phyloP scores from a whole-genome alignment of 129 eudicot genomes.

The Artemisia argyi region DNA sequence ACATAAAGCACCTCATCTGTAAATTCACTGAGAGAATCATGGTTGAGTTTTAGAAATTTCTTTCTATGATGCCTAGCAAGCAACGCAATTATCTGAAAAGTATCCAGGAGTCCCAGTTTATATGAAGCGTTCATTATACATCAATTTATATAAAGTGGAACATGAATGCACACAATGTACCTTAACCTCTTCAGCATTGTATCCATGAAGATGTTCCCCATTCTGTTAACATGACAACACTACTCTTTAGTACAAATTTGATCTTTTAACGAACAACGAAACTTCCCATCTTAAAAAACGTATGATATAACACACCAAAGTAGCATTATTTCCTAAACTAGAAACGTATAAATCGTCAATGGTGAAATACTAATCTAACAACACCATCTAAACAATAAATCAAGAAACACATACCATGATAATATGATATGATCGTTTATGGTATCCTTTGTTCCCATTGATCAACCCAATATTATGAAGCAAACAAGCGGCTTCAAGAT shows the following conservation, averaged over 20 bases:
- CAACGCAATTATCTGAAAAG: conserved; percentile 65
- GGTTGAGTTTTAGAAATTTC: conserved; percentile 51
- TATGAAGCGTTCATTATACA: conserved; percentile 7
- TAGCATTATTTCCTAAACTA: not conserved
- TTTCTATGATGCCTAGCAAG: conserved; percentile 83
- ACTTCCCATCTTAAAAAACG: not conserved
- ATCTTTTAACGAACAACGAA: conserved; percentile 16
- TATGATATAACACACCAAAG: no score
- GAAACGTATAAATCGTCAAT: not conserved
- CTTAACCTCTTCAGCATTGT: conserved; percentile 64
- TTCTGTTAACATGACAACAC: conserved; percentile 40
- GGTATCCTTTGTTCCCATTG: conserved; percentile 77
- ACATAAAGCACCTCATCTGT: conserved; percentile 52
- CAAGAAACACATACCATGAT: conserved; percentile 51
- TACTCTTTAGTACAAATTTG: not conserved
- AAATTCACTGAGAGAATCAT: conserved; percentile 47
- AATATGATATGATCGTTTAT: conserved; percentile 66
- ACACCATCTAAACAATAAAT: not conserved
- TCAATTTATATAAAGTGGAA: not conserved
- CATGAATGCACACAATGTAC: conserved; percentile 32
- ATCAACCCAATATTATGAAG: conserved; percentile 74
- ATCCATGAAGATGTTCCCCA: conserved; percentile 77
- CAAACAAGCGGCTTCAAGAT: conserved; percentile 93
- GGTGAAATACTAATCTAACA: not conserved
- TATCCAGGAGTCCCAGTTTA: conserved; percentile 2